phyloP scores from a whole-genome alignment of 2,329 filamentous ascomycete species.

The Sclerotinia spermophila region DNA sequence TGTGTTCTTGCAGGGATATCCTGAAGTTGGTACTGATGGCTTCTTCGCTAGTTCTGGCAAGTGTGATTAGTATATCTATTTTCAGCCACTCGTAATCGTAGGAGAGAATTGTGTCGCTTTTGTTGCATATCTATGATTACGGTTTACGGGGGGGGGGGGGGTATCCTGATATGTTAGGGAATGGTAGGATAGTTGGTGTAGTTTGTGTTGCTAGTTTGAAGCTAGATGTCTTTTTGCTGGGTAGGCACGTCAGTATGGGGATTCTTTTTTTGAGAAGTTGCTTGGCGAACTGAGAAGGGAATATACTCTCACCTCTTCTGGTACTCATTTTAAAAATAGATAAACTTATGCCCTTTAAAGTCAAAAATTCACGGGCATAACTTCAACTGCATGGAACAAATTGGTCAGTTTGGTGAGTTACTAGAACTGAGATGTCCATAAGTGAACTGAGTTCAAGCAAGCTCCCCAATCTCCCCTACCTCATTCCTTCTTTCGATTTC shows the following conservation, averaged over 20 bases:
- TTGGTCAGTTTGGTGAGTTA: background rate
- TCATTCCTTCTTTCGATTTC: background rate
- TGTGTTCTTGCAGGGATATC: background rate
- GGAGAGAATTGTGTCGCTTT: background rate
- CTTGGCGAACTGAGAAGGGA: background rate
- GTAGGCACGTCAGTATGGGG: no score
- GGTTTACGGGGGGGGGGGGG: no score
- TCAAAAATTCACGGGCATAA: background rate
- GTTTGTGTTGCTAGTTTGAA: background rate
- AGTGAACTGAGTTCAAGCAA: background rate
- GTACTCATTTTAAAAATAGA: background rate
- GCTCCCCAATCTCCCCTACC: background rate
- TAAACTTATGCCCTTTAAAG: background rate
- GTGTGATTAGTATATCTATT: background rate
- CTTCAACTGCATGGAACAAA: rapidly evolving
- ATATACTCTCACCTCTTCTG: background rate
- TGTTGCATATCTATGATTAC: background rate
- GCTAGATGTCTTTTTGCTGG: background rate
- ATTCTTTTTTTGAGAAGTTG: no score
- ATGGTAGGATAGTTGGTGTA: background rate
- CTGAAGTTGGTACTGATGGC: background rate
- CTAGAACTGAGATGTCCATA: background rate
- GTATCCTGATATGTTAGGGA: background rate
- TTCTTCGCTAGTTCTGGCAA: background rate
- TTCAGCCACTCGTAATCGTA: background rate